A percentile compares a stretch with the other conserved stretches of the same genome.
Conservation (phyloP, 495 filamentous ascomycete genomes). For the Daldinia vernicosa region DNA sequence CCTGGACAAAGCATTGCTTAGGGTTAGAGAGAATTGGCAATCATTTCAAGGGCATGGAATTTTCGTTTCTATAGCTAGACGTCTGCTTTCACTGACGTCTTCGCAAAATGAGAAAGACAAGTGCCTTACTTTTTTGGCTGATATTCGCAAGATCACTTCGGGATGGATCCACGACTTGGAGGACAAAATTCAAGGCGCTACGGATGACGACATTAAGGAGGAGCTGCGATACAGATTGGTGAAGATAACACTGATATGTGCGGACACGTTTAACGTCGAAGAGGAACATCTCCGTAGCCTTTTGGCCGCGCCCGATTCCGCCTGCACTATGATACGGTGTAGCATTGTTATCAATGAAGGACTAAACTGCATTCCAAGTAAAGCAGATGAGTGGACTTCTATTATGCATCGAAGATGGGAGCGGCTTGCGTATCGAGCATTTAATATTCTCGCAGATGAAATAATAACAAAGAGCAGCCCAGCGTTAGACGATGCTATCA, state of each 20-base stretch:
- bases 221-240: conserved; percentile 43
- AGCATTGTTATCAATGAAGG: conserved; percentile 53
- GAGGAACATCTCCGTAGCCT: conserved; percentile 36
- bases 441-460: conserved; percentile 50
- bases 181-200: conserved; percentile 32
- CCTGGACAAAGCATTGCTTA: conserved; percentile 38
- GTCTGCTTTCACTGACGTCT: conserved; percentile 51
- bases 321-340: conserved; percentile 51
- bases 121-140: conserved; percentile 41
- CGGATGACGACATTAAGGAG: conserved; percentile 29
- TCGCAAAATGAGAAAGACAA: not conserved
- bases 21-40: conserved; percentile 62
- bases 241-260: conserved; percentile 53
- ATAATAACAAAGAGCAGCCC: conserved; percentile 31
- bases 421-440: conserved; percentile 37
- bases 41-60: conserved; percentile 50
- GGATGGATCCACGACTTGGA: conserved; percentile 47
- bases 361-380: conserved; percentile 18
- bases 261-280: conserved; percentile 51
- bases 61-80: conserved; percentile 49
- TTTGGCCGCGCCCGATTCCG: conserved; percentile 31
- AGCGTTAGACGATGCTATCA: conserved; percentile 52
- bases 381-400: conserved; percentile 10
- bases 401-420: conserved; percentile 48
- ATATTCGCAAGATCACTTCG: conserved; percentile 38